A percentile compares a stretch with the other conserved stretches of the same genome.
Evolutionary conservation across 2,329 filamentous ascomycete genomes (phyloP).

Genomic region (Gremmenia infestans): DNA sequence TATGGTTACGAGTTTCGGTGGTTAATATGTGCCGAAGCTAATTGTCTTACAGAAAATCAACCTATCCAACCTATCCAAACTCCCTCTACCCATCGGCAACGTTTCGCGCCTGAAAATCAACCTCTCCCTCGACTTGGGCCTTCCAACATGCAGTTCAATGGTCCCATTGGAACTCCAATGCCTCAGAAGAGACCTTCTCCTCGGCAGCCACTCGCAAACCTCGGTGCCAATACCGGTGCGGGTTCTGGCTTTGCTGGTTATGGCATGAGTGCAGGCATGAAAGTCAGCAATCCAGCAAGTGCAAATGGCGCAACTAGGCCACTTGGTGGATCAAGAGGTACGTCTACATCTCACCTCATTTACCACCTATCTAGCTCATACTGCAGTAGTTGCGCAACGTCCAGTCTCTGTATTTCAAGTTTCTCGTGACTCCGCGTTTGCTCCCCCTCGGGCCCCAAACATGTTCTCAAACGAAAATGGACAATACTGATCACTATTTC

Average conservation of each 20-base stretch:
- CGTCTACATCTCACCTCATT: not conserved
- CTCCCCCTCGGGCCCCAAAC: slow-evolving; percentile 11
- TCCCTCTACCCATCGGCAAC: slow-evolving; percentile 31
- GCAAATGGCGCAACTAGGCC: slow-evolving; percentile 15
- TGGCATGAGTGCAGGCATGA: slow-evolving; percentile 33
- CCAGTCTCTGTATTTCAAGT: slow-evolving; percentile 12
- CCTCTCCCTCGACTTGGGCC: slow-evolving; percentile 14
- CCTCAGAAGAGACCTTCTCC: slow-evolving; percentile 16
- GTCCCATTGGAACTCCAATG: slow-evolving; percentile 16
- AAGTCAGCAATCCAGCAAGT: slow-evolving; percentile 28
- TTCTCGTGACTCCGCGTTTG: slow-evolving; percentile 12
- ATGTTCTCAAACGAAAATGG: slow-evolving; percentile 15
- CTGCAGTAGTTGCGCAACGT: slow-evolving; percentile 23
- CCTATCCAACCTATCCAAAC: slow-evolving; percentile 23
- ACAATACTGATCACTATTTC: slow-evolving; percentile 10
- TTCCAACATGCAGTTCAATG: slow-evolving; percentile 15
- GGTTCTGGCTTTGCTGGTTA: slow-evolving; percentile 27
- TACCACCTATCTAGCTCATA: not conserved
- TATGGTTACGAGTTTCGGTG: slow-evolving; percentile 6
- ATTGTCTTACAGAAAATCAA: slow-evolving; percentile 16
- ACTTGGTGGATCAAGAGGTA: slow-evolving; percentile 25
- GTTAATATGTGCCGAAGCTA: not conserved
- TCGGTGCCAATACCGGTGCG: slow-evolving; percentile 17
- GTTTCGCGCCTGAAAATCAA: slow-evolving; percentile 14
- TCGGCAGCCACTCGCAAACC: slow-evolving; percentile 17